Percentiles rank a stretch among this genome's conserved stretches.
Conservation (phyloP, 2,329 filamentous ascomycete species). For the Trichoderma semiorbis region DNA sequence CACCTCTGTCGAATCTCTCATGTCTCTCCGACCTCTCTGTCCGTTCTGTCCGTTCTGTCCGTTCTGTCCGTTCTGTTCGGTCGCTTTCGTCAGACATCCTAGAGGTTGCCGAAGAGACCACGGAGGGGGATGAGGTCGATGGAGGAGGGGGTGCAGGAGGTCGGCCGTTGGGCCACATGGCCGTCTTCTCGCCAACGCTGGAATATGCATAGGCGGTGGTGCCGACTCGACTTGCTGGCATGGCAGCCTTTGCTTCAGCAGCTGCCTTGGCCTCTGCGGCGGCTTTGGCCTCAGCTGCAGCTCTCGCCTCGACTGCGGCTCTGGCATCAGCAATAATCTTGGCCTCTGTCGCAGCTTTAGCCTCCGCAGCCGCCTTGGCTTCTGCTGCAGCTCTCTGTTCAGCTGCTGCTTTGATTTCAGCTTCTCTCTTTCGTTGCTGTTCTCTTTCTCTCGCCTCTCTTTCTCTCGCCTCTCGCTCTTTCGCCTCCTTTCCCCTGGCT, state of each 20-base stretch:
- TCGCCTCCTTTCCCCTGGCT: conserved; percentile 40
- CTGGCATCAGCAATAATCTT: conserved; percentile 33
- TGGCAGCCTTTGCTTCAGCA: conserved; percentile 28
- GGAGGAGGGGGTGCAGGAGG: conserved; percentile 39
- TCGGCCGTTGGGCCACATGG: conserved; percentile 64
- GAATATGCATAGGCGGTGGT: conserved; percentile 60
- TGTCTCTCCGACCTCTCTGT: neutral
- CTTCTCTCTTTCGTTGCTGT: conserved; percentile 27
- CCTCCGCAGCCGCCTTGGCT: conserved; percentile 38
- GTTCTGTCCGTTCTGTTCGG: neutral
- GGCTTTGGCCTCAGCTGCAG: conserved; percentile 13
- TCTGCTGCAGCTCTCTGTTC: conserved; percentile 30
- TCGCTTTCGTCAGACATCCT: conserved; percentile 8
- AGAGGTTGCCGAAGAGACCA: conserved; percentile 5
- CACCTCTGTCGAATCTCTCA: neutral
- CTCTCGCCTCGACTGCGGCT: neutral
- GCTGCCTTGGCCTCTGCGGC: conserved; percentile 2
- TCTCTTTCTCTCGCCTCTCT: conserved; percentile 37
- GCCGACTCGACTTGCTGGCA: conserved; percentile 36
- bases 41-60: neutral
- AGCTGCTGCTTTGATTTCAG: conserved; percentile 4
- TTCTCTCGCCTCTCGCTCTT: conserved; percentile 29
- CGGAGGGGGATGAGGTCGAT: neutral
- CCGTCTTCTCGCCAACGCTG: conserved; percentile 64
- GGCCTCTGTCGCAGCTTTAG: conserved; percentile 42